Base-by-base conservation (phyloP, 345 rosid genomes). In the Brassica rapa region DNA sequence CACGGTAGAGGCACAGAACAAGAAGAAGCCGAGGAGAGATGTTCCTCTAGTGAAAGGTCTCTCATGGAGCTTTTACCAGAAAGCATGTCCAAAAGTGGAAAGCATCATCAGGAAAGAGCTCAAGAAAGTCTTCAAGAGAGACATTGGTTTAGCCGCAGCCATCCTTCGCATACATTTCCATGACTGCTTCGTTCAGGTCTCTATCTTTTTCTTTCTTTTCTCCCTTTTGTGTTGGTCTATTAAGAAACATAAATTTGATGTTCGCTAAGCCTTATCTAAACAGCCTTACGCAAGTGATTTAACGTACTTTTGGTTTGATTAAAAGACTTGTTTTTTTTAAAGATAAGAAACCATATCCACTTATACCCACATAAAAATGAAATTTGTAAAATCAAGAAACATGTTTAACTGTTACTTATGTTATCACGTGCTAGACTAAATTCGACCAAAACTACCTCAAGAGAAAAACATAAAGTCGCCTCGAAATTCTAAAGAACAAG, bases 121-220 rank as follows among this genome's bases (percentile, higher is more conserved):
- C 41, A 62, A 82, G 79, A 87, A 90, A 74, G 87, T 85, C 5
- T 86, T 94, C 83, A 84, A 82, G 79, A 74, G 81, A 12, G 98
- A 92, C 29, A 84, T 89, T 33, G 98, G 92, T 73, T 93, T 85
- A 68, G 98, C 97, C 65, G 98, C 98, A n/a, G 98, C 91, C 61
- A 79, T 92, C 67, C 93, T 92, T 46, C 96, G 97, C 69, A 88
- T 90, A 70, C 96, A 90, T 79, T 94, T 94, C 84, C 98, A 94
- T 43, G 97, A 92, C 74, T 94, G 98, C 90, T 94, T 92, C 61
- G 98, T 94, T 70, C 87, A 87, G 97, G 98, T 90, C 57, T 37
- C 7, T n/a, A 62, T 62, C 35, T 49, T 23, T 6, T 14, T 59
- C 14, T 21, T 14, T 35, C 21, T 67, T 25, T 25, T 68, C 0